These are phyloP conservation scores for Trichomonas gallinae DNA, from an alignment of 208 protist species.

Conservation along the genomic window DNA sequence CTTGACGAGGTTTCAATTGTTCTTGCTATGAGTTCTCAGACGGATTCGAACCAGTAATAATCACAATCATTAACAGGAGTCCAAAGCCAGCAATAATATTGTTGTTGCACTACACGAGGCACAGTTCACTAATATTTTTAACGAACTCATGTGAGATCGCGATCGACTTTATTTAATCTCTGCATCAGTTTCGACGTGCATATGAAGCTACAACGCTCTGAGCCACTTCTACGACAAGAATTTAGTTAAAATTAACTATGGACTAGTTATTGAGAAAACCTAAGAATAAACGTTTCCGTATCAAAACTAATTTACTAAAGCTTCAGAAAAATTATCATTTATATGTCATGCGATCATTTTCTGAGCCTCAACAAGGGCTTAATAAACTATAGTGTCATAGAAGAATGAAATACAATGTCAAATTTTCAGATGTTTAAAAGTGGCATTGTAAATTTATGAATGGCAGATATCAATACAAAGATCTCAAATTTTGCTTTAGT, in stretches of 20 bases:
- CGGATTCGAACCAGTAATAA: not conserved
- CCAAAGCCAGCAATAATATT: not conserved
- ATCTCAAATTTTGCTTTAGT: too few relatives aligned
- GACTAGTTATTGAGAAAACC: not conserved
- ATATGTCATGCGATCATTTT: too few relatives aligned
- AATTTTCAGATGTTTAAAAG: too few relatives aligned
- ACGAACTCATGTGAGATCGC: not conserved
- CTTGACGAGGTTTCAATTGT: too few relatives aligned
- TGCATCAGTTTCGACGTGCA: not conserved
- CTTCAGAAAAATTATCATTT: too few relatives aligned
- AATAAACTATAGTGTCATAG: too few relatives aligned
- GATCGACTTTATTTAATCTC: not conserved
- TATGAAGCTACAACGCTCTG: not conserved
- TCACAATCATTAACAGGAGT: not conserved
- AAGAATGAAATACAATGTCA: too few relatives aligned
- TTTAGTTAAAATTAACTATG: not conserved
- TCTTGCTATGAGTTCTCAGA: not conserved
- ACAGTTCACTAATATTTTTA: not conserved
- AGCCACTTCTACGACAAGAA: not conserved
- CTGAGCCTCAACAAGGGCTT: too few relatives aligned
- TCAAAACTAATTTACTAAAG: too few relatives aligned
- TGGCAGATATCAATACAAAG: too few relatives aligned
- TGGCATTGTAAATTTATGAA: too few relatives aligned
- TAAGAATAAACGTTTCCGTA: too few relatives aligned
- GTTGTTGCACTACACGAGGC: not conserved